phyloP scores from a whole-genome alignment of 1,284 basidiomycete species.

The Heterobasidion annosum region DNA sequence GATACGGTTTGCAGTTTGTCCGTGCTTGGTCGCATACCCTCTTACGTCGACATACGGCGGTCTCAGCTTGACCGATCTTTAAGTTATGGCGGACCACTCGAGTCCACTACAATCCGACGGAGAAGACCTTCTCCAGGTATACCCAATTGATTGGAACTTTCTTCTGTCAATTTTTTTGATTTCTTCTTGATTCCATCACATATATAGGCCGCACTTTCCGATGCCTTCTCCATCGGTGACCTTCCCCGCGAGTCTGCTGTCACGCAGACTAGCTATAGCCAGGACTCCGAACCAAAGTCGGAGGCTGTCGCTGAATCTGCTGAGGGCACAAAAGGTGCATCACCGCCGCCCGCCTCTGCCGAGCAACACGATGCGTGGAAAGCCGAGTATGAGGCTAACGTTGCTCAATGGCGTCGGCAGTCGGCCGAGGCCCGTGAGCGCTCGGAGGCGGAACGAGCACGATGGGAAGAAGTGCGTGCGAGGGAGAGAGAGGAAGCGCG shows the following conservation, averaged over 20 bases:
- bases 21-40: too few species aligned
- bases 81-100: slow-evolving; percentile 5
- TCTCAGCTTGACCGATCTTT: too few species aligned
- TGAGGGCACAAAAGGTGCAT: background rate
- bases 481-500: slow-evolving; percentile 18
- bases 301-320: slow-evolving; percentile 9
- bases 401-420: slow-evolving; percentile 65
- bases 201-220: slow-evolving; percentile 10
- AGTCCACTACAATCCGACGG: slow-evolving; percentile 9
- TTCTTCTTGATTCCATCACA: background rate
- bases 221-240: slow-evolving; percentile 12
- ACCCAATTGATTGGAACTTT: background rate
- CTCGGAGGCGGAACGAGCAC: slow-evolving; percentile 63
- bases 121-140: slow-evolving; percentile 12
- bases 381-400: slow-evolving; percentile 59
- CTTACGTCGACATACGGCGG: too few species aligned
- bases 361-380: slow-evolving; percentile 38
- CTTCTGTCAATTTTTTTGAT: background rate
- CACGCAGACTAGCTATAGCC: background rate
- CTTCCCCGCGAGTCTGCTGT: slow-evolving; percentile 12
- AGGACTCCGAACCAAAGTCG: slow-evolving; percentile 3
- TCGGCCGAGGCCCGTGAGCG: slow-evolving; percentile 68
- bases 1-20: too few species aligned
- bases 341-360: slow-evolving; percentile 5
- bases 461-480: slow-evolving; percentile 55